phyloP scores from a whole-genome alignment of 345 rosid genomes.

The Populus simonii region DNA sequence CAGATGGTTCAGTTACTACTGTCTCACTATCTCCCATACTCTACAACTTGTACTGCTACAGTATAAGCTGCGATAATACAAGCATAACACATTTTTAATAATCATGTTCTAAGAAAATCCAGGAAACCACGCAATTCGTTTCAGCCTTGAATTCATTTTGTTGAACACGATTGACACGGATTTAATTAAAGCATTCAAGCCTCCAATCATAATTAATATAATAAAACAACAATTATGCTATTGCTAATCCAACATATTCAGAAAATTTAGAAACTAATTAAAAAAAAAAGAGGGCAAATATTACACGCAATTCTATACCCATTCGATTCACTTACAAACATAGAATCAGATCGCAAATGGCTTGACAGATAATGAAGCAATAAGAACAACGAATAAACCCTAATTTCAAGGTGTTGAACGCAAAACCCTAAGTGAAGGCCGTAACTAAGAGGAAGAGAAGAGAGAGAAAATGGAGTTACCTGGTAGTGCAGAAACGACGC shows the following conservation, averaged over 20 bases:
- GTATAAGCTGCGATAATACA: constrained; percentile 30
- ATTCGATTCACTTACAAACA: neutral
- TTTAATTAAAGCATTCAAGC: neutral
- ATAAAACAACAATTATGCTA: neutral
- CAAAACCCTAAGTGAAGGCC: neutral
- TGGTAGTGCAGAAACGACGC: neutral
- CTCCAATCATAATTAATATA: neutral
- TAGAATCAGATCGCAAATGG: neutral
- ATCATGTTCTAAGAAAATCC: too few relatives aligned
- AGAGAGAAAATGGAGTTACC: neutral
- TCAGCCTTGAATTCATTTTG: neutral
- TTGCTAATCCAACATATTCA: neutral
- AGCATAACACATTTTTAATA: neutral
- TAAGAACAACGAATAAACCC: constrained; percentile 7
- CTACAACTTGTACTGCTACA: constrained; percentile 3
- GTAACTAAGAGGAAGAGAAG: neutral
- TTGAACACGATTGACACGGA: neutral
- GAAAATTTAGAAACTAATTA: neutral
- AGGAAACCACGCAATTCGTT: neutral
- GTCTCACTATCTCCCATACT: constrained; percentile 71
- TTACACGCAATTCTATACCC: neutral
- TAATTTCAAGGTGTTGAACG: neutral
- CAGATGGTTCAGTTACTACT: constrained; percentile 45
- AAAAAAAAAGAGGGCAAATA: neutral
- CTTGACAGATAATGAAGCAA: neutral